phyloP scores from a whole-genome alignment of 768 basidiomycete genomes.

The Daedaleopsis sinensis region DNA sequence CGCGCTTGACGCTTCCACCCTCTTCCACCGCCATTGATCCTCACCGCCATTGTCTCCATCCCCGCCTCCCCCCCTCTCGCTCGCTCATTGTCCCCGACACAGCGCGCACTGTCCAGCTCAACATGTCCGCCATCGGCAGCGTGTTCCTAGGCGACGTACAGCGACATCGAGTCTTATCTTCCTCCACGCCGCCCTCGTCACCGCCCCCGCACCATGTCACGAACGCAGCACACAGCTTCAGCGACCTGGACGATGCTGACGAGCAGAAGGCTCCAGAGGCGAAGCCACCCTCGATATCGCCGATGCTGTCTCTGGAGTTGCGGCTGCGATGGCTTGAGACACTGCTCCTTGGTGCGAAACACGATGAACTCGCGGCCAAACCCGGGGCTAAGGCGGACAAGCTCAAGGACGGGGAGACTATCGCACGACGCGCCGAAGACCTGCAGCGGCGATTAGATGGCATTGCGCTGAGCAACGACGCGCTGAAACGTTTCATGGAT shows the following conservation, averaged over 20 bases:
- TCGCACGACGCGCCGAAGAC: conserved; percentile 61
- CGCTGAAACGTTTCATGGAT: conserved; percentile 72
- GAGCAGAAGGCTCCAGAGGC: conserved; percentile 11
- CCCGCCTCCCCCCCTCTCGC: background rate
- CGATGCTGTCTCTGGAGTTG: conserved; percentile 70
- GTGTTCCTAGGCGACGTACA: conserved; percentile 81
- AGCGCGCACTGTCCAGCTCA: background rate
- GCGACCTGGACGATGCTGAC: conserved; percentile 20
- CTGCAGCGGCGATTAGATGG: conserved; percentile 58
- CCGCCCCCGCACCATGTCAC: conserved; percentile 35
- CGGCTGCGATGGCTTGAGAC: conserved; percentile 83
- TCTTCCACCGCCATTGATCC: no score
- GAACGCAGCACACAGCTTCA: conserved; percentile 19
- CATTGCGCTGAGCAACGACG: conserved; percentile 69
- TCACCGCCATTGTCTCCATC: conserved; percentile 5
- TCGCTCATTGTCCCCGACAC: background rate
- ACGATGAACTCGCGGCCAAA: conserved; percentile 45
- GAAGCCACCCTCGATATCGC: conserved; percentile 52
- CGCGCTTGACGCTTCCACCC: conserved; percentile 7
- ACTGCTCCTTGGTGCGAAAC: conserved; percentile 65
- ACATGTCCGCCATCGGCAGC: conserved; percentile 66
- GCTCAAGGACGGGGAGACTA: conserved; percentile 54
- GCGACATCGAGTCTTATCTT: conserved; percentile 60
- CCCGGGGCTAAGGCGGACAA: conserved; percentile 26
- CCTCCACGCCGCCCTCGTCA: conserved; percentile 55